phyloP scores from a whole-genome alignment of 805 yeast species.

The Gaillardinia entomophila region DNA sequence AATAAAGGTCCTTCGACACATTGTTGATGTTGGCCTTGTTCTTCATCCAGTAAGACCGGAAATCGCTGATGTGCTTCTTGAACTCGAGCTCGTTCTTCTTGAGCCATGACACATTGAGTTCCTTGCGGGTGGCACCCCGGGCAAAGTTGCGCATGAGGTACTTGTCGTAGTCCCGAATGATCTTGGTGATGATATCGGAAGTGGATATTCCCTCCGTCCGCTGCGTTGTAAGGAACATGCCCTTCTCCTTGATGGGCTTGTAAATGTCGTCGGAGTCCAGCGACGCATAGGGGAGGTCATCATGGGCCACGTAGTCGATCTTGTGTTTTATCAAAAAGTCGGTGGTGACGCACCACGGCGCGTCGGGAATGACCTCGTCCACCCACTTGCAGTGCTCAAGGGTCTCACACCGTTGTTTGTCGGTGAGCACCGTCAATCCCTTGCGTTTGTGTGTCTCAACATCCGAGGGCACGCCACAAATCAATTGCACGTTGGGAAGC shows the following conservation, averaged over 20 bases:
- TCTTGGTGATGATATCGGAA: conserved; percentile 90
- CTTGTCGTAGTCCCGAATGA: conserved; percentile 93
- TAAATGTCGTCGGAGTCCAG: conserved; percentile 90
- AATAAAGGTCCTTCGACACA: conserved; percentile 76
- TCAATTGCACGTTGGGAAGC: conserved; percentile 74
- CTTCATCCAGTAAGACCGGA: conserved; percentile 78
- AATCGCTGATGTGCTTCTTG: conserved; percentile 83
- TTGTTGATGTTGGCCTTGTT: conserved; percentile 63
- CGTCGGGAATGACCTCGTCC: conserved; percentile 89
- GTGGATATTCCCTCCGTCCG: conserved; percentile 96
- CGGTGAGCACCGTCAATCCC: conserved; percentile 88
- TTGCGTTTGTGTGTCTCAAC: conserved; percentile 85
- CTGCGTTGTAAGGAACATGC: conserved; percentile 90
- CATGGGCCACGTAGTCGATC: conserved; percentile 96
- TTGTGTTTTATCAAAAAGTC: conserved; percentile 72
- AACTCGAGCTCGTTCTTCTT: conserved; percentile 94
- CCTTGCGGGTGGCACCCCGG: conserved; percentile 95
- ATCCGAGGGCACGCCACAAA: conserved; percentile 91
- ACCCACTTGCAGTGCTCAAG: conserved; percentile 94
- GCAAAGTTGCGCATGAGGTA: conserved; percentile 96
- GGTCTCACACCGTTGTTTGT: conserved; percentile 86
- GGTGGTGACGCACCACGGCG: conserved; percentile 92
- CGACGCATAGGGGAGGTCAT: conserved; percentile 90
- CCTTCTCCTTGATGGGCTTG: conserved; percentile 83
- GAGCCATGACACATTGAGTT: conserved; percentile 93